phyloP scores from a whole-genome alignment of 176 grass and related monocot genomes.

The Aegilops bicornis region DNA sequence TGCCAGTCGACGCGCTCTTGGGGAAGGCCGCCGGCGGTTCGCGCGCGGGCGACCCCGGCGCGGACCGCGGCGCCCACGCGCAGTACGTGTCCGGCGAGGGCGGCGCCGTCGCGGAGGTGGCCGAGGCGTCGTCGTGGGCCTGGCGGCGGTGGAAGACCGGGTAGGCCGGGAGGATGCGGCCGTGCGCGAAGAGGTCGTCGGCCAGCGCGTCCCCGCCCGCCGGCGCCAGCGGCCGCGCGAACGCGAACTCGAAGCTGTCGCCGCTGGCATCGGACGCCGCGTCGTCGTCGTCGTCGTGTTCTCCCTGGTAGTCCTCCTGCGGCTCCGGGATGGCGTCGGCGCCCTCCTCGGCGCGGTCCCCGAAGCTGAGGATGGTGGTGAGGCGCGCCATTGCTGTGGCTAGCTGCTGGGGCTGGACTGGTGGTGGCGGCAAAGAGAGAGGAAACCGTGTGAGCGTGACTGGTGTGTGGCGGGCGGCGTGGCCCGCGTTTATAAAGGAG shows the following conservation, averaged over 20 bases:
- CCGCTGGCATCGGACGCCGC: not conserved
- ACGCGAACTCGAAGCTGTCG: slow-evolving; percentile 61
- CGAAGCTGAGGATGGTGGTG: slow-evolving; percentile 32
- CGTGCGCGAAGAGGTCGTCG: slow-evolving; percentile 70
- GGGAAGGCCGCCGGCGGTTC: slow-evolving; percentile 2
- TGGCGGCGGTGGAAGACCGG: slow-evolving; percentile 42
- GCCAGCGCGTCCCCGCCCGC: slow-evolving; percentile 3
- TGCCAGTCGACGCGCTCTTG: slow-evolving; percentile 66
- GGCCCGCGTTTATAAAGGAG: not conserved
- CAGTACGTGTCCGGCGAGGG: slow-evolving; percentile 49
- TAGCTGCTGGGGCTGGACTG: not conserved
- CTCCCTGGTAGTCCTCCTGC: no score
- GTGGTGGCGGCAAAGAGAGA: not conserved
- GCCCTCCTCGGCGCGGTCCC: not conserved
- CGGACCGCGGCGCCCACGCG: slow-evolving; percentile 51
- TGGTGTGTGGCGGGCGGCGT: not conserved
- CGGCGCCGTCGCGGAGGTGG: slow-evolving; percentile 10
- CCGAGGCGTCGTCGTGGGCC: not conserved
- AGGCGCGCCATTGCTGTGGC: slow-evolving; percentile 5
- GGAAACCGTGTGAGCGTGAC: not conserved
- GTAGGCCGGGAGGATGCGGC: slow-evolving; percentile 58
- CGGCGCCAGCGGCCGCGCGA: slow-evolving; percentile 32
- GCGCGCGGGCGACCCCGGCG: slow-evolving; percentile 30
- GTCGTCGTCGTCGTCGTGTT: no score
- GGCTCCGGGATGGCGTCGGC: not conserved